phyloP scores from a whole-genome alignment of 495 filamentous ascomycete genomes.

The Aspergillus sclerotioniger region DNA sequence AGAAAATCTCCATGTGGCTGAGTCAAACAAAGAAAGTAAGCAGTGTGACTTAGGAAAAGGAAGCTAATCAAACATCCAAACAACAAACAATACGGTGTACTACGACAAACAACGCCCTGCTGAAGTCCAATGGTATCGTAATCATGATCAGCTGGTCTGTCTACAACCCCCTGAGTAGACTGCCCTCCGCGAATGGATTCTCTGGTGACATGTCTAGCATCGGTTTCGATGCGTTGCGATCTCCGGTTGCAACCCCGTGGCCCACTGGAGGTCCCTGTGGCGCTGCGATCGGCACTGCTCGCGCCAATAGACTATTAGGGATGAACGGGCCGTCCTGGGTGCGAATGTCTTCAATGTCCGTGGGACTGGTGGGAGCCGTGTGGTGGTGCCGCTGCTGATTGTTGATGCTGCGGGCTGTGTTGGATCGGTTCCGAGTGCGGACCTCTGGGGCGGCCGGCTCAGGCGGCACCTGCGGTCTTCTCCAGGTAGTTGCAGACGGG shows the following conservation, averaged over 20 bases:
- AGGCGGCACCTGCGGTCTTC: conserved; percentile 28
- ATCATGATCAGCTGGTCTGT: no score
- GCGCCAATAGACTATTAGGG: conserved; percentile 40
- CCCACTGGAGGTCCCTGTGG: conserved; percentile 35
- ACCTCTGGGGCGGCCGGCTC: conserved; percentile 16
- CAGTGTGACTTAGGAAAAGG: no score
- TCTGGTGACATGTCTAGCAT: conserved; percentile 54
- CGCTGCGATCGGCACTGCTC: conserved; percentile 16
- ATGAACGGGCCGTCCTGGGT: conserved; percentile 30
- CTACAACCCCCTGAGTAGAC: conserved; percentile 44
- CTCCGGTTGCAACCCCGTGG: conserved; percentile 53
- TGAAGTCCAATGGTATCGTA: no score
- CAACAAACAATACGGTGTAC: no score
- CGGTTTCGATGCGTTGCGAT: conserved; percentile 49
- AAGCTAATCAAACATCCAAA: no score
- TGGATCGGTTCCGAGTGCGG: conserved; percentile 30
- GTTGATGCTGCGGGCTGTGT: conserved; percentile 31
- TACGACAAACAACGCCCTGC: no score
- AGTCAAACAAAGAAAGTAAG: no score
- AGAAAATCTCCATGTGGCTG: no score
- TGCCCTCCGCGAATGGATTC: conserved; percentile 54
- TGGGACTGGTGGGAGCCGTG: conserved; percentile 7
- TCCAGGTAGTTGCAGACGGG: conserved; percentile 54
- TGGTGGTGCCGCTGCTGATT: conserved; percentile 20
- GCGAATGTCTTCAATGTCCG: conserved; percentile 23